phyloP scores from a whole-genome alignment of 371 early-diverging fungal species.

The Circinella minor region DNA sequence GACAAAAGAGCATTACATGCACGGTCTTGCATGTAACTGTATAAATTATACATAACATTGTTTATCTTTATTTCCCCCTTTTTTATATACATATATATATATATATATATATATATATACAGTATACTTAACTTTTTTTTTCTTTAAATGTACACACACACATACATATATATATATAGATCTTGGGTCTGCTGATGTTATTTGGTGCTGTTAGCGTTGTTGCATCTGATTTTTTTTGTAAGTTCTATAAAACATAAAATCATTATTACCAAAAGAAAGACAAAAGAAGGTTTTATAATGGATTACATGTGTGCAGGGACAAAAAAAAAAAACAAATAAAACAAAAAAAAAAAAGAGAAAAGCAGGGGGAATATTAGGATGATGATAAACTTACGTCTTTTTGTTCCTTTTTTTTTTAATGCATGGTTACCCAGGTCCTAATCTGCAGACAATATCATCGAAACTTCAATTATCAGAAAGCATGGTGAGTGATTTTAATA shows the following conservation, averaged over 20 bases:
- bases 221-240: slow-evolving; percentile 77
- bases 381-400: slow-evolving; percentile 2
- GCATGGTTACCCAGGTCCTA: slow-evolving; percentile 24
- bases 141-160: neutral
- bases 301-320: neutral
- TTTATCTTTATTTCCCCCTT: neutral
- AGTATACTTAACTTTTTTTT: neutral
- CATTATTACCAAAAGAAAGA: neutral
- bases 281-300: neutral
- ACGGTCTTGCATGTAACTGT: neutral
- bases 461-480: slow-evolving; percentile 68
- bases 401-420: no score
- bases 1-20: neutral
- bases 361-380: no score
- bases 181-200: slow-evolving; percentile 36
- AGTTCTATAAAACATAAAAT: slow-evolving; percentile 12
- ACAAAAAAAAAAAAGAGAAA: no score
- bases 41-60: neutral
- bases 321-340: no score
- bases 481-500: slow-evolving; percentile 44
- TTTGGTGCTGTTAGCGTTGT: slow-evolving; percentile 72
- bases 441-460: slow-evolving; percentile 22
- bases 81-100: no score
- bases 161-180: slow-evolving; percentile 18
- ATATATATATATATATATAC: slow-evolving; percentile 16